These are phyloP conservation scores for Canavalia ensiformis DNA, from an alignment of 306 rosid genomes.

Conservation along the genomic window DNA sequence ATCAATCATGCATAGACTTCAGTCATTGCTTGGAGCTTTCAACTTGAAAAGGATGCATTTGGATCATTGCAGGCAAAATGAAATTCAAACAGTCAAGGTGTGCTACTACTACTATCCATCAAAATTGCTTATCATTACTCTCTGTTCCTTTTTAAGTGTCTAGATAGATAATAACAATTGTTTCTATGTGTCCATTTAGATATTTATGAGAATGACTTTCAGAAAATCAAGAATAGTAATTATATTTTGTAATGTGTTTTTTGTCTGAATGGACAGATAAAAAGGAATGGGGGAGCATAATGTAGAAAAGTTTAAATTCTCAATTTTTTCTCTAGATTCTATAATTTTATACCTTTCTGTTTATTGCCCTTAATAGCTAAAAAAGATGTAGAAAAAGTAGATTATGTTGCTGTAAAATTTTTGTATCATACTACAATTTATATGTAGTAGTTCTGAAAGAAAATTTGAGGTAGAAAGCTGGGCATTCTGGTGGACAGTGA, in stretches of 20 bases:
- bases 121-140: neutral
- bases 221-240: no score
- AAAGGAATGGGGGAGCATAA: neutral
- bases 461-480: conserved; percentile 1
- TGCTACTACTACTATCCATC: neutral
- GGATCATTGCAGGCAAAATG: conserved; percentile 66
- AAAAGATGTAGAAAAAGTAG: neutral
- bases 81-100: conserved; percentile 73
- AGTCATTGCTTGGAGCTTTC: conserved; percentile 71
- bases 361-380: neutral
- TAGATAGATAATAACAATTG: no score
- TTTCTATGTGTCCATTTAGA: no score
- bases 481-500: conserved; percentile 17
- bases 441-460: conserved; percentile 17
- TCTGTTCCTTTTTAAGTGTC: no score
- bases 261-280: no score
- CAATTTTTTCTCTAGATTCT: neutral
- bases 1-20: conserved; percentile 80
- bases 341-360: conserved; percentile 10
- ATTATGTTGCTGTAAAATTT: neutral
- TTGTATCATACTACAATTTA: neutral
- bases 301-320: conserved; percentile 21
- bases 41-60: conserved; percentile 69
- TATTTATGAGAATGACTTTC: no score
- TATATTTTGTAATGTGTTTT: no score